Conservation (phyloP, 495 filamentous ascomycete species). For the Penicillium lividum region DNA sequence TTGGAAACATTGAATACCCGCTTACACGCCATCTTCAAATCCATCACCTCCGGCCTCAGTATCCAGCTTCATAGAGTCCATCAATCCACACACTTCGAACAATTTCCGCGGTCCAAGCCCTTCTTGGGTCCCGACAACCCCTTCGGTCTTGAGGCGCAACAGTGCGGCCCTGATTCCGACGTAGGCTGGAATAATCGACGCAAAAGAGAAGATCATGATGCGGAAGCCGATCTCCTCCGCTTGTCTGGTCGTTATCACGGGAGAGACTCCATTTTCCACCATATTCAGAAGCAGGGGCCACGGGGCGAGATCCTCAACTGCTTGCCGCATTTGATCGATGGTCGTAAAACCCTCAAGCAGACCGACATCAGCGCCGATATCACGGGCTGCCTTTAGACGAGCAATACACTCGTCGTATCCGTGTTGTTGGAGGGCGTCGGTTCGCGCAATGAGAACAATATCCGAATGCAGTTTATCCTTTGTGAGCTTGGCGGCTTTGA, state of each 20-base stretch:
- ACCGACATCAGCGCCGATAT: constrained; percentile 62
- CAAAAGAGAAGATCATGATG: constrained; percentile 63
- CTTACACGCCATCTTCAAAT: constrained; percentile 43
- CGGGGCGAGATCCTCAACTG: constrained; percentile 54
- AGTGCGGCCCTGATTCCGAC: constrained; percentile 49
- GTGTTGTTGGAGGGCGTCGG: constrained; percentile 62
- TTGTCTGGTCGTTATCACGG: constrained; percentile 56
- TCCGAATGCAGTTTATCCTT: constrained; percentile 52
- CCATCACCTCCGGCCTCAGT: constrained; percentile 54
- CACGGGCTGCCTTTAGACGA: constrained; percentile 56
- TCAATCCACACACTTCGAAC: constrained; percentile 61
- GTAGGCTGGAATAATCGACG: constrained; percentile 52
- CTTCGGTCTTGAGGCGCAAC: constrained; percentile 48
- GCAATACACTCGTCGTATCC: constrained; percentile 63
- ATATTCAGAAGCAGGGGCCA: constrained; percentile 65
- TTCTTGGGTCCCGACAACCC: constrained; percentile 48
- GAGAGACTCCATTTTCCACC: constrained; percentile 61
- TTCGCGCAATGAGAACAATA: constrained; percentile 70
- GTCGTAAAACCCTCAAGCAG: constrained; percentile 65
- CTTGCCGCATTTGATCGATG: constrained; percentile 53
- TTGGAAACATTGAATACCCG: neutral
- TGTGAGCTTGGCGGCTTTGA: constrained; percentile 54
- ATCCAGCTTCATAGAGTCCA: constrained; percentile 59
- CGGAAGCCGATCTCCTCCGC: constrained; percentile 62
- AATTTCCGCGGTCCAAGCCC: constrained; percentile 48